Conservation (phyloP, 331 rosid species). For the Acacia concinna region DNA sequence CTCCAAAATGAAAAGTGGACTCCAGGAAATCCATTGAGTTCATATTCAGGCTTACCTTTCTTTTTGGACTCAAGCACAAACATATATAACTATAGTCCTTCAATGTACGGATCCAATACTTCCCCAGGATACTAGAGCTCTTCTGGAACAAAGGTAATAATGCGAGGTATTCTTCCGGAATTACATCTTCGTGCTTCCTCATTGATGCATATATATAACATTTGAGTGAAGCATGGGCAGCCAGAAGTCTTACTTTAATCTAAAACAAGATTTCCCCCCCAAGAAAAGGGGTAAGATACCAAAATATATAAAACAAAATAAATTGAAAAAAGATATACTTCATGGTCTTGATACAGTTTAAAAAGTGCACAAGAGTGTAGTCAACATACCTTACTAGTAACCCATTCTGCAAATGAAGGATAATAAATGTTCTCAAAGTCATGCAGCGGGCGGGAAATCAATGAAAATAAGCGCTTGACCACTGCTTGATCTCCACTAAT, state of each 20-base stretch:
- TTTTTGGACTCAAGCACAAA: constrained; percentile 67
- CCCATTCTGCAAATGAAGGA: constrained; percentile 99
- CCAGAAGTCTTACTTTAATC: constrained; percentile 93
- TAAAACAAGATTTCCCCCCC: constrained; percentile 31
- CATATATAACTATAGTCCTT: constrained; percentile 77
- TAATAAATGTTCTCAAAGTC: constrained; percentile 88
- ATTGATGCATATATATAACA: constrained; percentile 85
- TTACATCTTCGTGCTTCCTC: constrained; percentile 67
- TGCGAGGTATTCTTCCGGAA: constrained; percentile 79
- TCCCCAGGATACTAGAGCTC: constrained; percentile 79
- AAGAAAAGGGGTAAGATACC: constrained; percentile 24
- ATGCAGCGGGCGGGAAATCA: constrained; percentile 85
- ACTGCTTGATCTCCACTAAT: constrained; percentile 90
- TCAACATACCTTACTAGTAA: constrained; percentile 76
- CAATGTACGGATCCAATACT: constrained; percentile 79
- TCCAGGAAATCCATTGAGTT: constrained; percentile 25
- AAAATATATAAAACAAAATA: constrained; percentile 19
- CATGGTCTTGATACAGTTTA: neutral
- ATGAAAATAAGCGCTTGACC: constrained; percentile 83
- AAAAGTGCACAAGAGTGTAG: constrained; percentile 5
- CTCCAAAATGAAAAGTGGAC: constrained; percentile 23
- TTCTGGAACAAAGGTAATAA: constrained; percentile 80
- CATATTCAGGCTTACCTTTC: constrained; percentile 55
- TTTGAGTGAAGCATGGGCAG: constrained; percentile 97
- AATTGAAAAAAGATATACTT: neutral